Base-by-base conservation (phyloP, 83 land plant species). In the Diphasiastrum complanatum region DNA sequence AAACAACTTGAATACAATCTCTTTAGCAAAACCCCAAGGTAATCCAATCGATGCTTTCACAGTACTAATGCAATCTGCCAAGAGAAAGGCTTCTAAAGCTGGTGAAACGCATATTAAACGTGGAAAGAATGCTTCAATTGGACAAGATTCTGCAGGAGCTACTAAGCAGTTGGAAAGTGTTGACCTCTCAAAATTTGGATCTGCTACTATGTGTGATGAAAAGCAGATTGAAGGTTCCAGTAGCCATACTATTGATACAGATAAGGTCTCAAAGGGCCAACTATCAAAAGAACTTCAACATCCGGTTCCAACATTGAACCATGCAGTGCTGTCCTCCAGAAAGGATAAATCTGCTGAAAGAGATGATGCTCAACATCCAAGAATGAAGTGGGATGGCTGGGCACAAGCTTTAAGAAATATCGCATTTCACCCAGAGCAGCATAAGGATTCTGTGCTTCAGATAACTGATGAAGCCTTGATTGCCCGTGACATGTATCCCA, bases 361-460 rank as follows among this genome's bases (percentile, higher is more conserved):
- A 10, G 23, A 16, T 16, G 37, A 63, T 10, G 65, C 33, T 1
- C 47, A 53, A 75, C 20, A 74, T 68, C 52, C 22, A 68, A 47
- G 68, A 30, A 61, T 54, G 34, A 54, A 20, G 24, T 85, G 90
- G 97, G 79, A 65, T 27, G 65, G 90, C 24, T 91, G 90, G 95
- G 82, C 90, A 20, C 83, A 81, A 72, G 79, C 84, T 47, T 79
- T 91, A 59, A 76, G 76, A 36, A 29, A 68, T 25, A 76, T 74
- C 51, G 87, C 90, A 3, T 68, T 80, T 67, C 72, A 85, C 66
- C 97, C 97, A 27, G 95, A 91, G 66, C 47, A 65, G 57, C 78
- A 85, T 66, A 73, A 75, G 33, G 47, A 75, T 58, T 65, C 14
- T 65, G 62, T 81, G 5, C 52, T 87, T 0, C 83, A 91, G 61